Conservation (phyloP, 768 basidiomycete genomes). For the Mycena galericulata region DNA sequence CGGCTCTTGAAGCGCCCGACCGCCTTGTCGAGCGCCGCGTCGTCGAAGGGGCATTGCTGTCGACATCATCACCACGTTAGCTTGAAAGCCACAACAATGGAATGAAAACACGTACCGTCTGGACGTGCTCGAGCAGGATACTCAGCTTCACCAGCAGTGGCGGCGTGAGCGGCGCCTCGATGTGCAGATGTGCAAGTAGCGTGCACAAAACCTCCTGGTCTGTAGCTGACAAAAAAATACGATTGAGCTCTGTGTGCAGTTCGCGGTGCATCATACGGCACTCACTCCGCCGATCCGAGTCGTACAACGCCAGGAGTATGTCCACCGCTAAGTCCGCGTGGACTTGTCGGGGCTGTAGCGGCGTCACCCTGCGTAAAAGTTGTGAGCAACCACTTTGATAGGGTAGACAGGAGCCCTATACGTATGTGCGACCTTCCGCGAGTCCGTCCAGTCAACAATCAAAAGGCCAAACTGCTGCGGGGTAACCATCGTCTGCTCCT, state of each 20-base stretch:
- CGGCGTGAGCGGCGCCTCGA: constrained; percentile 53
- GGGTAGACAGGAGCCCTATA: constrained; percentile 41
- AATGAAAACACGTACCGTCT: constrained; percentile 52
- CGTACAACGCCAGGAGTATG: constrained; percentile 62
- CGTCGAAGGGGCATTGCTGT: constrained; percentile 72
- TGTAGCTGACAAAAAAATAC: constrained; percentile 50
- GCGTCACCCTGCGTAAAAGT: constrained; percentile 26
- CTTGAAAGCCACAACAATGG: not conserved
- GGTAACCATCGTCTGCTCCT: constrained; percentile 78
- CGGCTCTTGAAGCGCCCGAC: constrained; percentile 65
- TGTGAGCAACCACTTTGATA: not conserved
- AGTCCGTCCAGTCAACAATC: constrained; percentile 91
- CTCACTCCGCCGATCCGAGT: constrained; percentile 60
- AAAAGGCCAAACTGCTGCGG: constrained; percentile 82
- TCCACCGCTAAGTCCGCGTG: constrained; percentile 73
- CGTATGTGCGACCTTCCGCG: constrained; percentile 71
- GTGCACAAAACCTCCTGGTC: constrained; percentile 74
- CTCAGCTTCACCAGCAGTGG: constrained; percentile 59
- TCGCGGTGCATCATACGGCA: not conserved
- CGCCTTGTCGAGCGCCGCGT: constrained; percentile 63
- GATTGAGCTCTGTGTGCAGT: not conserved
- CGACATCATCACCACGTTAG: constrained; percentile 4
- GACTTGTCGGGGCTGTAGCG: constrained; percentile 41
- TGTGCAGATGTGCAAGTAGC: constrained; percentile 69
- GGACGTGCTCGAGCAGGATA: constrained; percentile 62